phyloP scores from a whole-genome alignment of 2,329 filamentous ascomycete species.

The Aspergillus novoparasiticus region DNA sequence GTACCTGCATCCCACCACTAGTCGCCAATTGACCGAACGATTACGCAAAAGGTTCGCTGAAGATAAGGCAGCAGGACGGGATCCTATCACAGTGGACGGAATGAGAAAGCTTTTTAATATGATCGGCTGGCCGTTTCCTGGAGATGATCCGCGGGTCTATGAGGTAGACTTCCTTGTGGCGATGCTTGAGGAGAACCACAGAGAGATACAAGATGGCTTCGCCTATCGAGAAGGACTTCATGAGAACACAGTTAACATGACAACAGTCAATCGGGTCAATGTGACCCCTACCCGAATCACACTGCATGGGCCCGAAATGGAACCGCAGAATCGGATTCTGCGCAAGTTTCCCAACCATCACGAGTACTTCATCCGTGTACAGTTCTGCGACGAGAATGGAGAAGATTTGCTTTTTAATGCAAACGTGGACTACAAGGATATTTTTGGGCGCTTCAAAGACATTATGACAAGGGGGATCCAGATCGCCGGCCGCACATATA shows the following conservation, averaged over 20 bases:
- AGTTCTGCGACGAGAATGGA: constrained; percentile 30
- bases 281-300: constrained; percentile 61
- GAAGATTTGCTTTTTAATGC: constrained; percentile 25
- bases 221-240: constrained; percentile 20
- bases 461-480: constrained; percentile 62
- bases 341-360: constrained; percentile 28
- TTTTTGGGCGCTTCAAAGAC: constrained; percentile 57
- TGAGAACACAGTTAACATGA: constrained; percentile 42
- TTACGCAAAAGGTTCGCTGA: constrained; percentile 41
- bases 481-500: constrained; percentile 65
- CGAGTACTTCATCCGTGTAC: constrained; percentile 28
- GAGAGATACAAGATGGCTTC: constrained; percentile 26
- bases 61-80: constrained; percentile 25
- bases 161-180: constrained; percentile 44
- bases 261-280: constrained; percentile 55
- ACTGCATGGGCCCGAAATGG: constrained; percentile 60
- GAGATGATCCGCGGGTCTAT: constrained; percentile 48
- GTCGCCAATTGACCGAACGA: constrained; percentile 48
- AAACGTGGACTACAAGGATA: constrained; percentile 18
- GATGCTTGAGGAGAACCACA: constrained; percentile 46
- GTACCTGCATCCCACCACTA: constrained; percentile 60
- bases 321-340: constrained; percentile 34
- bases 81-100: constrained; percentile 54
- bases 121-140: constrained; percentile 59
- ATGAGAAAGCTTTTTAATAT: constrained; percentile 56